These are phyloP conservation scores for Hansenula lynferdii DNA, from an alignment of 1,139 yeast species.

Conservation along the genomic window DNA sequence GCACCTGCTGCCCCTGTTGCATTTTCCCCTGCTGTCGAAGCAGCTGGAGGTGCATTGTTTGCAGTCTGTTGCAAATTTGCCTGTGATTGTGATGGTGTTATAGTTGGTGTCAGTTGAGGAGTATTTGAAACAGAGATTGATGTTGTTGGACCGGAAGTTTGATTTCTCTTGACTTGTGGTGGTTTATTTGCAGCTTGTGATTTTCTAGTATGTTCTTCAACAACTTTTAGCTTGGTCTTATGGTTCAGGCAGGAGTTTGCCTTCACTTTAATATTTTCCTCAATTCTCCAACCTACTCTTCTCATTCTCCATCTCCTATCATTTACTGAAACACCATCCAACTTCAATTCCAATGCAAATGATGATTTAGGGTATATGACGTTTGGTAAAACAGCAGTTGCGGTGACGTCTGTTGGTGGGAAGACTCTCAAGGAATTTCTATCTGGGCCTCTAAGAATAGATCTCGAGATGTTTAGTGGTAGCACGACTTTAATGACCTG, in stretches of 20 bases:
- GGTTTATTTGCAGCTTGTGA: slow-evolving; percentile 24
- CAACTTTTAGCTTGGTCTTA: slow-evolving; percentile 37
- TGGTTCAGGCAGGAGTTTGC: slow-evolving; percentile 57
- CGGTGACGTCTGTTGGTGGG: slow-evolving; percentile 92
- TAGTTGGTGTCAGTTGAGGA: slow-evolving; percentile 5
- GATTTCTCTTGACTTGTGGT: slow-evolving; percentile 29
- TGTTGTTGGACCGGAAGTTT: slow-evolving; percentile 34
- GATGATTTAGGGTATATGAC: slow-evolving; percentile 85
- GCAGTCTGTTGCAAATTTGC: slow-evolving; percentile 7
- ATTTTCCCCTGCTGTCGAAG: slow-evolving; percentile 5
- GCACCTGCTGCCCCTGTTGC: background rate
- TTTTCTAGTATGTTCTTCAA: slow-evolving; percentile 40
- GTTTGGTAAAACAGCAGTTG: slow-evolving; percentile 82
- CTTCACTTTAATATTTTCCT: slow-evolving; percentile 65
- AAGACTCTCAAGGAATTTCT: slow-evolving; percentile 84
- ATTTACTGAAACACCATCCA: slow-evolving; percentile 68
- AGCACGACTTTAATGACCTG: slow-evolving; percentile 28
- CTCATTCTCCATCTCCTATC: slow-evolving; percentile 90
- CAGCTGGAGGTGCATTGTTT: slow-evolving; percentile 5
- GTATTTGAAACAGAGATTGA: slow-evolving; percentile 19
- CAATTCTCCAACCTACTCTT: slow-evolving; percentile 84
- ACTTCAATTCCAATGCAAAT: slow-evolving; percentile 74
- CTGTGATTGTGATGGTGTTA: slow-evolving; percentile 9
- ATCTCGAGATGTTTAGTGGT: slow-evolving; percentile 74
- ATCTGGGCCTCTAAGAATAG: slow-evolving; percentile 78